Evolutionary conservation across 148 eudicot species (phyloP).

Genomic region (Euryodendron excelsum): DNA sequence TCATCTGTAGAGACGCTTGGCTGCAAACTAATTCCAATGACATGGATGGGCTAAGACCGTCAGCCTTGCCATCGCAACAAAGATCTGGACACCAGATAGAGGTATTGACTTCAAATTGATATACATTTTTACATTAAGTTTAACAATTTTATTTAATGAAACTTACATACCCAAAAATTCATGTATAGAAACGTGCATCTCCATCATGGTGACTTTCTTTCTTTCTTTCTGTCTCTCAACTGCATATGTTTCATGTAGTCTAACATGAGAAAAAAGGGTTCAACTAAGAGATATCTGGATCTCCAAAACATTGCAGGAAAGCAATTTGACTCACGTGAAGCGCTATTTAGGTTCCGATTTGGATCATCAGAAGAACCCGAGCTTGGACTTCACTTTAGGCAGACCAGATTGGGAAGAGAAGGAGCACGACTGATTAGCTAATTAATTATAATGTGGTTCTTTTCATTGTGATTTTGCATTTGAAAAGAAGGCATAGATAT

Average conservation of each 20-base stretch:
- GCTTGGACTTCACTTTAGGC: constrained; percentile 40
- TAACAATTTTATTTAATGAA: background rate
- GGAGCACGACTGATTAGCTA: constrained; percentile 11
- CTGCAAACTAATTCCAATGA: constrained; percentile 26
- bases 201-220: background rate
- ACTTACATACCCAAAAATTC: background rate
- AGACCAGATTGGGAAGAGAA: constrained; percentile 38
- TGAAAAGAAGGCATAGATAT: background rate
- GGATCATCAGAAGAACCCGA: constrained; percentile 29
- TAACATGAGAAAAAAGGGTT: background rate
- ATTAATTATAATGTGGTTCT: background rate
- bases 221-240: background rate
- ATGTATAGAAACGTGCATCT: too few relatives aligned
- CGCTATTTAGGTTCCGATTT: constrained; percentile 24
- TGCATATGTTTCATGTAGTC: background rate
- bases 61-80: constrained; percentile 25
- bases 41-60: constrained; percentile 27
- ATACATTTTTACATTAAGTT: too few relatives aligned
- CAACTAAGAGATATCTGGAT: background rate
- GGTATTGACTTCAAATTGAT: constrained; percentile 21
- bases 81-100: constrained; percentile 31
- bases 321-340: constrained; percentile 19
- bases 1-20: constrained; percentile 44
- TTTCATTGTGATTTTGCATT: constrained; percentile 4
- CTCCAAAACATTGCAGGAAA: constrained; percentile 23